Percentiles rank a stretch among this genome's conserved stretches.
phyloP scores from a whole-genome alignment of 2,329 filamentous ascomycete genomes.

The Fusarium odoratissimum region DNA sequence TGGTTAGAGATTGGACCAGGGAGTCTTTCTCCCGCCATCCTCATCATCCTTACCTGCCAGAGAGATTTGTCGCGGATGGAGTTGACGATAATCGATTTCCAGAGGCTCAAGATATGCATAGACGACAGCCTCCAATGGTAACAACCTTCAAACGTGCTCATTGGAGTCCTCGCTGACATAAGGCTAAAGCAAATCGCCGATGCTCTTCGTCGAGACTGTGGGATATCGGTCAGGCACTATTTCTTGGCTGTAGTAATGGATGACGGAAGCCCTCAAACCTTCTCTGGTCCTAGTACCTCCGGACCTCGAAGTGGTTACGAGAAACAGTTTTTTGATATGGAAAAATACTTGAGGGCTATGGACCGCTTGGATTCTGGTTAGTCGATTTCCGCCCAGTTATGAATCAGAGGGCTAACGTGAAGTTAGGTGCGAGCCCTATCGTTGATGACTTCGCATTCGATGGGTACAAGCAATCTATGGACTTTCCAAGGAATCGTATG shows the following conservation, averaged over 20 bases:
- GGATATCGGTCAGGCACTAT: slow-evolving; percentile 62
- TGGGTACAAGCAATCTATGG: slow-evolving; percentile 42
- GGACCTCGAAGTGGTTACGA: slow-evolving; percentile 53
- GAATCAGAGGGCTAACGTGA: slow-evolving; percentile 18
- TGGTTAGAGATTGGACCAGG: slow-evolving; percentile 57
- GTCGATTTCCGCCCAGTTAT: slow-evolving; percentile 8
- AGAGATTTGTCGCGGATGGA: slow-evolving; percentile 46
- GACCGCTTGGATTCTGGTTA: slow-evolving; percentile 55
- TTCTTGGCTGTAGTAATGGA: slow-evolving; percentile 64
- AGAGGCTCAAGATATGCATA: slow-evolving; percentile 50
- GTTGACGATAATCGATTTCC: slow-evolving; percentile 51
- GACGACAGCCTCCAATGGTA: slow-evolving; percentile 56
- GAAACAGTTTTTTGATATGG: slow-evolving; percentile 59
- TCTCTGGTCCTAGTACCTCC: slow-evolving; percentile 56
- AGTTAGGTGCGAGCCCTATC: slow-evolving; percentile 49
- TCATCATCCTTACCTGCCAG: slow-evolving; percentile 45
- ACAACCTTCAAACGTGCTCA: slow-evolving; percentile 5
- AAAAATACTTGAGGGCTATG: slow-evolving; percentile 56
- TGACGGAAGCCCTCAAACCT: slow-evolving; percentile 59
- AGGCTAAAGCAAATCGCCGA: slow-evolving; percentile 60
- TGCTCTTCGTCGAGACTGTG: slow-evolving; percentile 63
- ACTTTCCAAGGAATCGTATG: slow-evolving; percentile 44
- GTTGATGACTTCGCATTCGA: slow-evolving; percentile 48
- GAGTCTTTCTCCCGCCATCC: slow-evolving; percentile 55
- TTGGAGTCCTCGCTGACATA: slow-evolving; percentile 23